Percentiles rank a stretch among this genome's conserved stretches.
Conservation (phyloP, 805 yeast species). For the Saccharomycopsis fermentans region DNA sequence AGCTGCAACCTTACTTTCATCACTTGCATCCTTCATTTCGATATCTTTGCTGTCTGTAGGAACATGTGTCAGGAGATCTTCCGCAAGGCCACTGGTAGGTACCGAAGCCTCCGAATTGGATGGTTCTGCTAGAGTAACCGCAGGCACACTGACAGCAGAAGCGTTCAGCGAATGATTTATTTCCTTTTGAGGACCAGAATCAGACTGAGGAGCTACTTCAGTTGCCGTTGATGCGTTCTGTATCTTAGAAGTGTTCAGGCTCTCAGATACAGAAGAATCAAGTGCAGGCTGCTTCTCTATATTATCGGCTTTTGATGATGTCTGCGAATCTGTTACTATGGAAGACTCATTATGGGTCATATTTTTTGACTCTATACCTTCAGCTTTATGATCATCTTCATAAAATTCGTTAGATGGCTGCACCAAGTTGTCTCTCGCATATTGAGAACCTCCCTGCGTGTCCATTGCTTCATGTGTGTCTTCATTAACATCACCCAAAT, state of each 20-base stretch:
- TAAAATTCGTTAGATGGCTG: constrained; percentile 73
- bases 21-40: neutral
- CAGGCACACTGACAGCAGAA: no score
- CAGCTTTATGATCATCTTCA: constrained; percentile 46
- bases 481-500: constrained; percentile 77
- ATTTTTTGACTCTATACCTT: constrained; percentile 21
- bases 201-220: neutral
- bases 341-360: neutral
- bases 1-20: neutral
- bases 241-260: no score
- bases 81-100: neutral
- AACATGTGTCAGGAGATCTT: neutral
- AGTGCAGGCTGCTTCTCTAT: neutral
- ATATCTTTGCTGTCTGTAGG: neutral
- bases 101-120: neutral
- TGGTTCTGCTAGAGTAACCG: no score
- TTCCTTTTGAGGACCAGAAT: no score
- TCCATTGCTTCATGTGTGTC: constrained; percentile 73
- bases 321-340: neutral
- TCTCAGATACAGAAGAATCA: neutral
- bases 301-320: neutral
- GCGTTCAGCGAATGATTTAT: no score
- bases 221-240: neutral
- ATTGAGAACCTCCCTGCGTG: constrained; percentile 83
- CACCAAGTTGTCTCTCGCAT: constrained; percentile 65